These are phyloP conservation scores for Cucurbita moschata DNA, from an alignment of 306 rosid genomes.

Conservation along the genomic window DNA sequence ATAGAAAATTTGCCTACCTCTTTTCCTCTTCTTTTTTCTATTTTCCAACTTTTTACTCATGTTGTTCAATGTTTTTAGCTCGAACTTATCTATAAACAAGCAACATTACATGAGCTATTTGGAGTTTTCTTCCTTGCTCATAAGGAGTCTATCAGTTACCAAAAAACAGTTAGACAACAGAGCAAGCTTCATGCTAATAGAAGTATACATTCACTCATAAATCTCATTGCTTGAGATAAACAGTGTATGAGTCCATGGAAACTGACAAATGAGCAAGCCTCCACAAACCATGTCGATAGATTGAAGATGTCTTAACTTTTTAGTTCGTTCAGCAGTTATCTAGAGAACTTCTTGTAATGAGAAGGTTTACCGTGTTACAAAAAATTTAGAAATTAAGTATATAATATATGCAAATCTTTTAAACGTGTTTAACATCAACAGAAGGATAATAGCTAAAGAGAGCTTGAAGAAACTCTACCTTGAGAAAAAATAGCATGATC, in stretches of 20 bases:
- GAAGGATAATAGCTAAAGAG: not conserved
- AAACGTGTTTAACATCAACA: not conserved
- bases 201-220: not conserved
- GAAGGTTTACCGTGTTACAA: not conserved
- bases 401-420: not conserved
- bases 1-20: not conserved
- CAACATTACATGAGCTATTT: not conserved
- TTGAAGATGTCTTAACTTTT: not conserved
- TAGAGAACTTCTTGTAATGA: not conserved
- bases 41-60: not conserved
- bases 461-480: slow-evolving; percentile 27
- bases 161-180: not conserved
- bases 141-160: not conserved
- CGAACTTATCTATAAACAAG: not conserved
- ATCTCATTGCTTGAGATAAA: not conserved
- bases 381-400: not conserved
- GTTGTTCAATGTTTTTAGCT: not conserved
- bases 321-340: not conserved
- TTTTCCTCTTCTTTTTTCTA: not conserved
- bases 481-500: slow-evolving; percentile 64
- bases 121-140: not conserved
- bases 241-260: not conserved
- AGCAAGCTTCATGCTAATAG: not conserved
- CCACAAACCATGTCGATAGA: not conserved
- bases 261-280: not conserved